These are phyloP conservation scores for Malassezia sp. DNA, from an alignment of 1,284 basidiomycete species.

Conservation along the genomic window DNA sequence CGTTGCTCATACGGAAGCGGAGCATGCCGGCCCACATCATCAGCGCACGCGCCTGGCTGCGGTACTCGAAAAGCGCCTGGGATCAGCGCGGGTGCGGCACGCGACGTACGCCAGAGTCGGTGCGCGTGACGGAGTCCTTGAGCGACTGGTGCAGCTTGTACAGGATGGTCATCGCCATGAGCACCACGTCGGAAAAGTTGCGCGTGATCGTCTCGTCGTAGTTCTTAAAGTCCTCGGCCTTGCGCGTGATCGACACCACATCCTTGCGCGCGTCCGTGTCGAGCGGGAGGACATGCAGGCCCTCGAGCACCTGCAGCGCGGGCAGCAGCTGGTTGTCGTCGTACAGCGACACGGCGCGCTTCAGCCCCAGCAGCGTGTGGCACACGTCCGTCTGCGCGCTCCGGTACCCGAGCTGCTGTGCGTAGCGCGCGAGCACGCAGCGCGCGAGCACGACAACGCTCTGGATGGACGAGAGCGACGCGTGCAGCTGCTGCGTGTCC, in stretches of 20 bases:
- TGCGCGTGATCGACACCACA: conserved; percentile 68
- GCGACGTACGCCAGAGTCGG: conserved; percentile 16
- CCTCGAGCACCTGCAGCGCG: conserved; percentile 74
- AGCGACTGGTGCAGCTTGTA: conserved; percentile 49
- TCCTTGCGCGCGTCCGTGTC: conserved; percentile 56
- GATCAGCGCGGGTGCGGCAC: not conserved
- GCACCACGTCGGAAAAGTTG: conserved; percentile 77
- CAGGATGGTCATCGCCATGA: conserved; percentile 87
- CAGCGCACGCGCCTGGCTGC: conserved; percentile 37
- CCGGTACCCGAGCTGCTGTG: conserved; percentile 57
- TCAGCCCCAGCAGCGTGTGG: conserved; percentile 61
- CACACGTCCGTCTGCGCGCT: conserved; percentile 61
- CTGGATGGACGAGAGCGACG: conserved; percentile 55
- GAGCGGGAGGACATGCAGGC: conserved; percentile 77
- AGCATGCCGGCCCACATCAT: conserved; percentile 47
- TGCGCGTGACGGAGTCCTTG: conserved; percentile 34
- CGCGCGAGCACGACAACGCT: conserved; percentile 66
- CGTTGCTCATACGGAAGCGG: conserved; percentile 44
- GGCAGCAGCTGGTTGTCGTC: conserved; percentile 62
- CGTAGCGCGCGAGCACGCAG: conserved; percentile 76
- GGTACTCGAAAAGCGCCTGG: conserved; percentile 32
- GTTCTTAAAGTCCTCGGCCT: conserved; percentile 79
- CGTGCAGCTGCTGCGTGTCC: conserved; percentile 20
- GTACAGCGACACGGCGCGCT: conserved; percentile 69
- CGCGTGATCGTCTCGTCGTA: conserved; percentile 73